A percentile compares a stretch with the other conserved stretches of the same genome.
phyloP scores from a whole-genome alignment of 2,329 filamentous ascomycete genomes.

The Aspergillus transmontanensis region DNA sequence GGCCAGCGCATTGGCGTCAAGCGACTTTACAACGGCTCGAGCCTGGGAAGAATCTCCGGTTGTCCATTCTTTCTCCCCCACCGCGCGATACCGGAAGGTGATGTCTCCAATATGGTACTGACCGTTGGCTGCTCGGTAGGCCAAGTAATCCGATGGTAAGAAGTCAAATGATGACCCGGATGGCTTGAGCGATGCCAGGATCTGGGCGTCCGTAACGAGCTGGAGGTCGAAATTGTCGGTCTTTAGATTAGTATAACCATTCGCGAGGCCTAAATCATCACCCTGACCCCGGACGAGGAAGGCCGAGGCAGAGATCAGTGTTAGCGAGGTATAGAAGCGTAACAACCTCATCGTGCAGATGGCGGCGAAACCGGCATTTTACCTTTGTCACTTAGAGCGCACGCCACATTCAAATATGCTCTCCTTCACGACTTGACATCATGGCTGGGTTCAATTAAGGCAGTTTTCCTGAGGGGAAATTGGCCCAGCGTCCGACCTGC shows the following conservation, averaged over 20 bases:
- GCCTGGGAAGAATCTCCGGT: conserved; percentile 50
- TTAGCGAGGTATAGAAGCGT: neutral
- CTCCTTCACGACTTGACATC: neutral
- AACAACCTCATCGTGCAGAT: neutral
- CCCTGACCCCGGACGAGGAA: neutral
- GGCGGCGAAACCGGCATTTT: neutral
- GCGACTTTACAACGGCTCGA: conserved; percentile 40
- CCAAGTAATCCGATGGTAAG: conserved; percentile 55
- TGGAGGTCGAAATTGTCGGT: conserved; percentile 48
- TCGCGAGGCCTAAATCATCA: neutral
- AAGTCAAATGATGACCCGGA: conserved; percentile 54
- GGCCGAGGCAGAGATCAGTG: neutral
- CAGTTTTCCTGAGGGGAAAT: neutral
- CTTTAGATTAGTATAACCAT: neutral
- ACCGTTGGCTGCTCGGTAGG: conserved; percentile 51
- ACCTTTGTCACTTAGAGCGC: neutral
- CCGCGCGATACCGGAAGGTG: conserved; percentile 56
- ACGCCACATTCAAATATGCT: neutral
- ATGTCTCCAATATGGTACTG: conserved; percentile 64
- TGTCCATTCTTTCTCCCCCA: conserved; percentile 46
- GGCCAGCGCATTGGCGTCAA: conserved; percentile 37
- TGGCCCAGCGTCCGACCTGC: neutral
- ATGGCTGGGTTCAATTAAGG: neutral
- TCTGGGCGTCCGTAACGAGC: conserved; percentile 50
- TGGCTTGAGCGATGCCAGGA: conserved; percentile 53